A percentile compares a stretch with the other conserved stretches of the same genome.
Conservation (phyloP, 352 stramenopile species). For the Phytopythium vexans region DNA sequence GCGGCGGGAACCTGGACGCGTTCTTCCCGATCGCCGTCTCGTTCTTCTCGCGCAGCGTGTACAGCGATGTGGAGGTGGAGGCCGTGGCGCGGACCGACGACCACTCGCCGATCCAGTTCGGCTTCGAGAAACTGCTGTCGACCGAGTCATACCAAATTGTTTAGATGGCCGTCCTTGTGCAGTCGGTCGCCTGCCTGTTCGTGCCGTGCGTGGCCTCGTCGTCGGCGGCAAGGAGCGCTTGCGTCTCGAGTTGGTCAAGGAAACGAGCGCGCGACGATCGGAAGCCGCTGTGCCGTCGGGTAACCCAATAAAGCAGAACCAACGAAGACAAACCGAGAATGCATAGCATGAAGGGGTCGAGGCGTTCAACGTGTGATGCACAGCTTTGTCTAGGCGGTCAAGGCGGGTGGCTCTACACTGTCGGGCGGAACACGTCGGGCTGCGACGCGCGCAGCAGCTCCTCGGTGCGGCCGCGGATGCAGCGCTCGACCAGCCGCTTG, state of each 20-base stretch:
- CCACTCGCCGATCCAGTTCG: conserved; percentile 68
- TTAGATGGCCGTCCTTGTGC: conserved; percentile 43
- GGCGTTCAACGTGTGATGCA: too few relatives aligned
- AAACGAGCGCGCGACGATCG: too few relatives aligned
- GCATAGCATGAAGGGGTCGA: conserved; percentile 5
- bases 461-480: conserved; percentile 61
- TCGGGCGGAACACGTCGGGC: conserved; percentile 55
- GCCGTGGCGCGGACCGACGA: conserved; percentile 72
- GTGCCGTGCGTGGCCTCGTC: neutral
- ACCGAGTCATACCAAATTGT: conserved; percentile 87
- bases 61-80: conserved; percentile 83
- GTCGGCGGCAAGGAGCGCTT: too few relatives aligned
- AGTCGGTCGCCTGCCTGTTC: neutral
- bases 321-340: conserved; percentile 21
- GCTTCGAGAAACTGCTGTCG: conserved; percentile 86
- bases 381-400: too few relatives aligned
- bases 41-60: conserved; percentile 87
- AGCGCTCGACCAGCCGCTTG: conserved; percentile 73
- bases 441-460: conserved; percentile 61
- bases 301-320: conserved; percentile 21
- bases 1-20: conserved; percentile 71
- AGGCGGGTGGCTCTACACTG: neutral
- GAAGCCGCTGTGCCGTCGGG: neutral
- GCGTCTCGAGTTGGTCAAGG: too few relatives aligned
- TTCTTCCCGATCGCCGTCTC: conserved; percentile 88